Evolutionary conservation across 805 yeast species (phyloP).

Genomic region (Cyberlindnera suaveolens): DNA sequence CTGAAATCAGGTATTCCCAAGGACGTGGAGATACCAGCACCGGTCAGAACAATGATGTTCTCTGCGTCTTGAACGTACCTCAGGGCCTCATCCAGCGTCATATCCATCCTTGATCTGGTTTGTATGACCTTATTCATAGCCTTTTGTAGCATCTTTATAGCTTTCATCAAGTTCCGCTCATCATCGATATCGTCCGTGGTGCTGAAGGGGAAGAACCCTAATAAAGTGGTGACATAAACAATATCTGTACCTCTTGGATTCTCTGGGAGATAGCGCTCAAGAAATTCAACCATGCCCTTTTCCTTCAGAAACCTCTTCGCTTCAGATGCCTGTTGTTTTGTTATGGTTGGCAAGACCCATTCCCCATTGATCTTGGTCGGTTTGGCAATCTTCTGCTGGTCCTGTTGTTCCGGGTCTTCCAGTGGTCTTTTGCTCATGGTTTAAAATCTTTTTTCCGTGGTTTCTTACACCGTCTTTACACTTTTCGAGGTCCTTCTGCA

Average conservation of each 20-base stretch:
- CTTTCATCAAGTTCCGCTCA: slow-evolving; percentile 38
- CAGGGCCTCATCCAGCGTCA: slow-evolving; percentile 56
- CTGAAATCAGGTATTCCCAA: slow-evolving; percentile 91
- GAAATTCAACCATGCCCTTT: slow-evolving; percentile 53
- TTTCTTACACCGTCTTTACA: too few species aligned
- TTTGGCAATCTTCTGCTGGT: background rate
- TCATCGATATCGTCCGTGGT: slow-evolving; percentile 32
- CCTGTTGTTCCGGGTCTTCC: background rate
- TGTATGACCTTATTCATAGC: slow-evolving; percentile 59
- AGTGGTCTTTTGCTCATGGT: too few species aligned
- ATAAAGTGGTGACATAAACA: slow-evolving; percentile 45
- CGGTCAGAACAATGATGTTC: slow-evolving; percentile 71
- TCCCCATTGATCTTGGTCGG: slow-evolving; percentile 25
- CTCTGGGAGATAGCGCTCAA: slow-evolving; percentile 56
- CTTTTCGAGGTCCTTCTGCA: too few species aligned
- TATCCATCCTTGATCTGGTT: slow-evolving; percentile 48
- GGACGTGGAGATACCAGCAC: slow-evolving; percentile 90
- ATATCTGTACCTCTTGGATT: slow-evolving; percentile 55
- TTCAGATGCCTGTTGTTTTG: slow-evolving; percentile 37
- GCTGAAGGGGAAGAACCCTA: slow-evolving; percentile 47
- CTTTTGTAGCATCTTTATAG: slow-evolving; percentile 47
- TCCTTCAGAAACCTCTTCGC: slow-evolving; percentile 50
- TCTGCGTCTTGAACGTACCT: slow-evolving; percentile 46
- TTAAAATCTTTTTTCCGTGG: too few species aligned
- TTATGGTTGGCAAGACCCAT: slow-evolving; percentile 30